phyloP scores from a whole-genome alignment of 2,329 filamentous ascomycete genomes.

The Hirsutella thompsonii region DNA sequence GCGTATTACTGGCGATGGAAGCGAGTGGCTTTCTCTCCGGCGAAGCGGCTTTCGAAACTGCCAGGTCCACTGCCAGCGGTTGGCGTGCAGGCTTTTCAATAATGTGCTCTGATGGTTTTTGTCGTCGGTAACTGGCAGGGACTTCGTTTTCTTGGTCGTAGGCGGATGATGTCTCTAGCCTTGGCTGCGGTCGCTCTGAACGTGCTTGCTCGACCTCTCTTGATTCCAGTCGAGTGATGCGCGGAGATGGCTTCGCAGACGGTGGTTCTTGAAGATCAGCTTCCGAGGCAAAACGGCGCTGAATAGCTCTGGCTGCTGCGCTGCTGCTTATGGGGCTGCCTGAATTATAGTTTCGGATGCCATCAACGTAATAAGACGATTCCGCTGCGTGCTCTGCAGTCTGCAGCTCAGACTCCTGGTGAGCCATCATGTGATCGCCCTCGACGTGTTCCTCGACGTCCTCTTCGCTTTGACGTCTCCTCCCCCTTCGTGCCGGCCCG shows the following conservation, averaged over 20 bases:
- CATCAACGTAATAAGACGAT: conserved; percentile 25
- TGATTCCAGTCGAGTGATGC: conserved; percentile 4
- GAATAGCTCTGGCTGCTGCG: conserved; percentile 26
- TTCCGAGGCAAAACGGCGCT: conserved; percentile 25
- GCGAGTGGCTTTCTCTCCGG: conserved; percentile 44
- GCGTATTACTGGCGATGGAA: conserved; percentile 51
- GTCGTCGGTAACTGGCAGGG: conserved; percentile 53
- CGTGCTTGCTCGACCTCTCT: background rate
- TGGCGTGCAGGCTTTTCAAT: conserved; percentile 43
- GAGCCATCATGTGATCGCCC: conserved; percentile 23
- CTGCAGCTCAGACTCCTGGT: conserved; percentile 30
- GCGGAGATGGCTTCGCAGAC: conserved; percentile 18
- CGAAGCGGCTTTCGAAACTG: background rate
- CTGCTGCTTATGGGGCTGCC: conserved; percentile 44
- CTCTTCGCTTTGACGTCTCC: conserved; percentile 55
- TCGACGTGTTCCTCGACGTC: conserved; percentile 37
- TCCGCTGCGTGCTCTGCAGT: conserved; percentile 23
- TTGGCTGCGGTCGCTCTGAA: conserved; percentile 10
- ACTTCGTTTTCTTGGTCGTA: conserved; percentile 80
- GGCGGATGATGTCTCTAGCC: conserved; percentile 44
- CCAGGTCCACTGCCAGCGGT: conserved; percentile 15
- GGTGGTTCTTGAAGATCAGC: conserved; percentile 19
- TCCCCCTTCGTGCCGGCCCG: conserved; percentile 64
- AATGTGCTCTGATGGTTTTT: conserved; percentile 42
- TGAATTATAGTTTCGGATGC: conserved; percentile 36